Conservation (phyloP, 164 flowering plant species). For the Pachysandra terminalis region DNA sequence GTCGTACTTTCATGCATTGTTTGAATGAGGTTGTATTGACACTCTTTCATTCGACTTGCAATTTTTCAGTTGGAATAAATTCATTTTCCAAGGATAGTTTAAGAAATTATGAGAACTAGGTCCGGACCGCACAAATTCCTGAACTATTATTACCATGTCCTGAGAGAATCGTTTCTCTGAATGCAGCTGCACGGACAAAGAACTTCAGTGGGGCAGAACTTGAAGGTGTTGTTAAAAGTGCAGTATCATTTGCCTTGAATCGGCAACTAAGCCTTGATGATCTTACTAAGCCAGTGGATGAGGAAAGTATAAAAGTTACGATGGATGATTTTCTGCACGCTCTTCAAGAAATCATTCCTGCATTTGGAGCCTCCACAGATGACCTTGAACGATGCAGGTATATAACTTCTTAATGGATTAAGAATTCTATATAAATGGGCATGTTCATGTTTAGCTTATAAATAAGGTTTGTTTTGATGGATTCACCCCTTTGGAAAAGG, state of each 20-base stretch:
- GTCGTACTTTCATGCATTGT: no score
- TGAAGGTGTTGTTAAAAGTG: conserved; percentile 99
- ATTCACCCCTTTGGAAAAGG: no score
- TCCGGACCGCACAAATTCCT: background rate
- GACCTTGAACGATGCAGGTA: conserved; percentile 94
- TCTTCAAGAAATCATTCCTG: conserved; percentile 74
- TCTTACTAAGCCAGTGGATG: conserved; percentile 91
- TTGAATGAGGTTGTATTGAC: no score
- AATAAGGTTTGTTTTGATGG: no score
- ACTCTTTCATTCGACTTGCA: no score
- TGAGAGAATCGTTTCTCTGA: conserved; percentile 7
- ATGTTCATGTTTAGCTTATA: no score
- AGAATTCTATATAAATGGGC: no score
- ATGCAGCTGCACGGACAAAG: conserved; percentile 93
- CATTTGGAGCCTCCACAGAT: conserved; percentile 99
- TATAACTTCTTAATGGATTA: background rate
- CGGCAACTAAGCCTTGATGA: conserved; percentile 86
- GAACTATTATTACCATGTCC: background rate
- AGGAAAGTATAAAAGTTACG: conserved; percentile 89
- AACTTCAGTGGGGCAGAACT: conserved; percentile 97
- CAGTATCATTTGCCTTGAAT: conserved; percentile 92
- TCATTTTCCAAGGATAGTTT: no score
- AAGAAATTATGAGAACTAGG: background rate
- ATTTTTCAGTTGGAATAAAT: no score
- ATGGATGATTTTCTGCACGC: conserved; percentile 93